These are phyloP conservation scores for Beauveria scarabaeidicola DNA, from an alignment of 2,329 filamentous ascomycete species.

Conservation along the genomic window DNA sequence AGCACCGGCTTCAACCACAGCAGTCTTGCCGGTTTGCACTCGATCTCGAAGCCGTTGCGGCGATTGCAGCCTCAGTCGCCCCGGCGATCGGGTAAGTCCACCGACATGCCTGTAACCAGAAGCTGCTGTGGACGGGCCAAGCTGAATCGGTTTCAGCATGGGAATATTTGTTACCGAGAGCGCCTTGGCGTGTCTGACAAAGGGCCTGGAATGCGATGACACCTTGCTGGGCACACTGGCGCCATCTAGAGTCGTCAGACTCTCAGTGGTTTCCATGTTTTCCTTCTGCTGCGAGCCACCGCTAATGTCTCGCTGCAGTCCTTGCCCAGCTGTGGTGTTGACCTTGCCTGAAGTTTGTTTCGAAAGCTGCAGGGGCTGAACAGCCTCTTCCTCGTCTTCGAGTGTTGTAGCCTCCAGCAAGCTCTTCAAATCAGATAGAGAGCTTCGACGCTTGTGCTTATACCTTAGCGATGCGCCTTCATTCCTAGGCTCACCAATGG, in stretches of 20 bases:
- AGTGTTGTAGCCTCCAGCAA: slow-evolving; percentile 56
- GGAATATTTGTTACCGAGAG: slow-evolving; percentile 48
- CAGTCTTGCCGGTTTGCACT: slow-evolving; percentile 70
- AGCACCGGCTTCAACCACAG: slow-evolving; percentile 58
- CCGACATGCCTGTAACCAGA: slow-evolving; percentile 14
- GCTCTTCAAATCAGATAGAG: slow-evolving; percentile 73
- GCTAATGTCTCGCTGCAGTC: slow-evolving; percentile 30
- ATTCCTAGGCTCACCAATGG: slow-evolving; percentile 48
- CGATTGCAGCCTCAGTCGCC: slow-evolving; percentile 59
- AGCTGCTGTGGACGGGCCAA: slow-evolving; percentile 19
- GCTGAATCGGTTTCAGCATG: slow-evolving; percentile 35
- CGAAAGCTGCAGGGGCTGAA: slow-evolving; percentile 43
- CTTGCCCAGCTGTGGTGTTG: slow-evolving; percentile 45
- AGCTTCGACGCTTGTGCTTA: slow-evolving; percentile 80
- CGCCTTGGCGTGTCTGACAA: slow-evolving; percentile 35
- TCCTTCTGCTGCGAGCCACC: slow-evolving; percentile 40
- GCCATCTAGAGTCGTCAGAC: neutral
- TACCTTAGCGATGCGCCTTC: slow-evolving; percentile 33
- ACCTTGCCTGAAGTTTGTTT: slow-evolving; percentile 48
- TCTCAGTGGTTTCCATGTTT: slow-evolving; percentile 24
- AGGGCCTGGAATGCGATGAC: slow-evolving; percentile 11
- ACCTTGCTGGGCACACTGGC: slow-evolving; percentile 14
- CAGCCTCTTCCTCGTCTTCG: slow-evolving; percentile 25
- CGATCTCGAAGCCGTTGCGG: slow-evolving; percentile 75
- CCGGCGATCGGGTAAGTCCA: slow-evolving; percentile 18